Evolutionary conservation across 1,284 basidiomycete genomes (phyloP), one percentile per base, ranked within the genome.

Genomic region (Malassezia pachydermatis): DNA sequence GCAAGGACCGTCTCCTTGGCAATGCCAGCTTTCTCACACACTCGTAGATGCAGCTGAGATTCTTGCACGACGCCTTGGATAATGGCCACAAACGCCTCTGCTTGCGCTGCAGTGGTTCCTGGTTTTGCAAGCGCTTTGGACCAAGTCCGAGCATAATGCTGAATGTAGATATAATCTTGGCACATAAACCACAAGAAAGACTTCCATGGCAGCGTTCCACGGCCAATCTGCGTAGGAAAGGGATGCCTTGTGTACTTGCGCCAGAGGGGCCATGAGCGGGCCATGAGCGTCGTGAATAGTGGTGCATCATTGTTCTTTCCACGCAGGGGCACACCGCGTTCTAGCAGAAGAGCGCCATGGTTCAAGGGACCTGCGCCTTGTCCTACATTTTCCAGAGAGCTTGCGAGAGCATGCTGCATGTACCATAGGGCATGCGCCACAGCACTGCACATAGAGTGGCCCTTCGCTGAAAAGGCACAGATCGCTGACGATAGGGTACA

Each of bases 401-500:
- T 78, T 27, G 80, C 78, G 37, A 95, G 90, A 0, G 83, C 88
- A 0, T 78, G 71, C 62, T 88, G 80, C 0, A 85, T 86, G 65
- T 84, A 95, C 6, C 72, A 68, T 1, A 82, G 82, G 0, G 83
- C 87, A 10, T 72, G 65, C 13, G 75, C 70, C 0, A 80, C 77
- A 0, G 85, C 84, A 10, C 80, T 77, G 1, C 73, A 66, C 22
- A 85, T 80, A 81, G 60, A 67, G 60, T 63, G 59, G 29, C 81
- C 81, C 30, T 76, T 75, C 0, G 79, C 81, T 11, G 88, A 74
- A 19, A 77, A 76, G 42, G 81, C 82, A 1, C 84, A 82, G 13
- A 94, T 77, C 0, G 88, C 86, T 0, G 88, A 82, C 32, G 83
- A 84, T 8, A 95, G 76, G 0, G 90, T 95, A 70, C 89, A 96